Base-by-base conservation (phyloP, 164 flowering plant genomes). In the Liriodendron chinense region DNA sequence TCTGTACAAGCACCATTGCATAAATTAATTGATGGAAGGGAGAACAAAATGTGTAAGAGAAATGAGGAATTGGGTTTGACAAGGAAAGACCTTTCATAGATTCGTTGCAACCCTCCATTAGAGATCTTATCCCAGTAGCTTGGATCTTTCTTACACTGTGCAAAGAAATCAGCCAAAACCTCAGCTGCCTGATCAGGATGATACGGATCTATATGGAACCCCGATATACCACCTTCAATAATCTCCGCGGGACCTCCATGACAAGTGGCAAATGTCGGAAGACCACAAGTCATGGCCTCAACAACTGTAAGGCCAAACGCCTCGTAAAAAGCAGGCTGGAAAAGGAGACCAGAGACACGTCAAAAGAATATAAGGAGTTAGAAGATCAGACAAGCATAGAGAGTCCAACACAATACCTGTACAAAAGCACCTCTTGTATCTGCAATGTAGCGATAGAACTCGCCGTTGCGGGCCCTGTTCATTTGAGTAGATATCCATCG, bases 201-300 rank as follows among this genome's bases (percentile, higher is more conserved):
- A 79, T 96, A 96, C 16, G 99, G 99, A 83, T 96, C 98, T 73
- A 96, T 82, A 76, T 96, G 97, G 82, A 90, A 94, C 10, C 99
- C 99, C 9, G 98, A 94, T 70, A 84, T 72, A 47, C 99, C 97
- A 79, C 92, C 82, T 84, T 94, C 93, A 67, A 96, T 96, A 53
- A 94, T 94, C 85, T 96, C 99, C 72, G 94, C 89, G 59, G 99
- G 99, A 69, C 98, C 99, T 76, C 98, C 99, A 79, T 96, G 97
- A 78, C 88, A 87, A 67, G 99, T 96, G 69, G 99, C 99, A 84
- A 96, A 92, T 74, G 97, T 92, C 23, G 99, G 99, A 57, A 96
- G 97, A 26, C 97, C 99, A 85, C 93, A 91, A n/a, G 92, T 87
- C 99, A 96, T 96, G 65, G 94, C 94, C 82, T 96, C 99, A 80